Conservation (phyloP, 2,329 filamentous ascomycete genomes). For the Tolypocladium cylindrosporum region DNA sequence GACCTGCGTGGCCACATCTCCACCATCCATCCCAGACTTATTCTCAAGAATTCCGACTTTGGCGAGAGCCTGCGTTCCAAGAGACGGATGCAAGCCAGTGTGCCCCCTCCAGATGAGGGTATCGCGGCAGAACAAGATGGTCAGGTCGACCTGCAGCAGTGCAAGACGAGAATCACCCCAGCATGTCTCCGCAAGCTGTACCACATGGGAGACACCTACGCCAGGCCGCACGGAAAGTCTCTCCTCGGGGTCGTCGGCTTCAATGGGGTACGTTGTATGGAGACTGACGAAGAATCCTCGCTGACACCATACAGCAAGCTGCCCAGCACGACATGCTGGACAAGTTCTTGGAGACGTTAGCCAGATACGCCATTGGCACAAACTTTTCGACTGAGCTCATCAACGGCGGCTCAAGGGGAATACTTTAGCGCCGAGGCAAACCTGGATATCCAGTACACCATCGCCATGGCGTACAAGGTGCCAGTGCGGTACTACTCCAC, state of each 20-base stretch:
- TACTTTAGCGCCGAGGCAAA: slow-evolving; percentile 22
- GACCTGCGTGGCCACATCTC: background rate
- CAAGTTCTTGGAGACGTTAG: slow-evolving; percentile 43
- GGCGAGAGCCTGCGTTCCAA: background rate
- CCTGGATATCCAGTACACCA: slow-evolving; percentile 26
- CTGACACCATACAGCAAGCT: slow-evolving; percentile 27
- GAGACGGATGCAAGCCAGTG: background rate
- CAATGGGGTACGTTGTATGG: slow-evolving; percentile 17
- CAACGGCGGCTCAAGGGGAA: slow-evolving; percentile 41
- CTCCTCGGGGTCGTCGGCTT: slow-evolving; percentile 51
- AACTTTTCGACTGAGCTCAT: slow-evolving; percentile 49
- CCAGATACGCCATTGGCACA: slow-evolving; percentile 37
- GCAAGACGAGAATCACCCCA: slow-evolving; percentile 30
- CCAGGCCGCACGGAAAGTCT: slow-evolving; percentile 48
- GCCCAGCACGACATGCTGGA: slow-evolving; percentile 44
- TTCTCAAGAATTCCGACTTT: background rate
- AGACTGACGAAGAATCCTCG: background rate
- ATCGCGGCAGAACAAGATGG: background rate
- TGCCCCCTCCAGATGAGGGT: background rate
- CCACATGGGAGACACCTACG: slow-evolving; percentile 33
- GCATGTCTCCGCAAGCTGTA: slow-evolving; percentile 34
- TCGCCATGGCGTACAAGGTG: slow-evolving; percentile 21
- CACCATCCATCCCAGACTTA: background rate
- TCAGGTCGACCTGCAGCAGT: slow-evolving; percentile 8
- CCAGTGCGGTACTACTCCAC: slow-evolving; percentile 22